Percentiles rank a stretch among this genome's conserved stretches.
Evolutionary conservation across 768 basidiomycete species (phyloP).

Genomic region (Tylopilus rubrobrunneus): DNA sequence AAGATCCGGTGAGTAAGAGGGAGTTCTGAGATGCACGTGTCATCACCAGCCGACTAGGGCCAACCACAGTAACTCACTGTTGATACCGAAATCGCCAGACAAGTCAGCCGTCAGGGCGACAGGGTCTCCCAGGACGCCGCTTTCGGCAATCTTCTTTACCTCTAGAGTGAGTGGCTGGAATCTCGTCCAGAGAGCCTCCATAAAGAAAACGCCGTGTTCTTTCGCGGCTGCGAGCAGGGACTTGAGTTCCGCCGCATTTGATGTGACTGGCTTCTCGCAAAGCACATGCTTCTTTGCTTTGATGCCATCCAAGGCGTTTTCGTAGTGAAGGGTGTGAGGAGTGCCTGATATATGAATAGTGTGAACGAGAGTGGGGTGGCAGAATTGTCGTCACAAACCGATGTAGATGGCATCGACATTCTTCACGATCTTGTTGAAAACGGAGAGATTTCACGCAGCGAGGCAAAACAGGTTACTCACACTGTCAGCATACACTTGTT

Average conservation of each 20-base stretch:
- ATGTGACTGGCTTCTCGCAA: slow-evolving; percentile 86
- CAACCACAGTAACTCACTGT: slow-evolving; percentile 40
- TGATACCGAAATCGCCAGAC: slow-evolving; percentile 62
- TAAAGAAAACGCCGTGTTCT: slow-evolving; percentile 78
- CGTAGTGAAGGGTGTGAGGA: slow-evolving; percentile 82
- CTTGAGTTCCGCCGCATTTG: slow-evolving; percentile 71
- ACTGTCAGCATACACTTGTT: slow-evolving; percentile 66
- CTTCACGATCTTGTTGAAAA: slow-evolving; percentile 30
- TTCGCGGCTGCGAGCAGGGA: slow-evolving; percentile 71
- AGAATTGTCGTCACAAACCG: slow-evolving; percentile 35
- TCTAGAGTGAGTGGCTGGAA: slow-evolving; percentile 70
- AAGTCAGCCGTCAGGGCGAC: slow-evolving; percentile 72
- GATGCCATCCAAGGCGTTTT: slow-evolving; percentile 71
- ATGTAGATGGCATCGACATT: slow-evolving; percentile 78
- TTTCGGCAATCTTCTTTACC: slow-evolving; percentile 59
- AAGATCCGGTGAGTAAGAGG: slow-evolving; percentile 72
- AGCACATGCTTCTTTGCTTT: slow-evolving; percentile 81
- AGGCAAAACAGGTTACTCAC: slow-evolving; percentile 35
- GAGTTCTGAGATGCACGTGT: slow-evolving; percentile 41
- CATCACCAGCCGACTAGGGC: background rate
- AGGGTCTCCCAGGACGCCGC: slow-evolving; percentile 62
- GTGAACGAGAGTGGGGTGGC: background rate
- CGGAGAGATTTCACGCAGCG: background rate
- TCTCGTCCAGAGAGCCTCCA: slow-evolving; percentile 90
- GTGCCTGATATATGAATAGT: slow-evolving; percentile 48